Evolutionary conservation across 2,329 filamentous ascomycete genomes (phyloP), one percentile per base, ranked within the genome.

Genomic region (Alternaria conjuncta): DNA sequence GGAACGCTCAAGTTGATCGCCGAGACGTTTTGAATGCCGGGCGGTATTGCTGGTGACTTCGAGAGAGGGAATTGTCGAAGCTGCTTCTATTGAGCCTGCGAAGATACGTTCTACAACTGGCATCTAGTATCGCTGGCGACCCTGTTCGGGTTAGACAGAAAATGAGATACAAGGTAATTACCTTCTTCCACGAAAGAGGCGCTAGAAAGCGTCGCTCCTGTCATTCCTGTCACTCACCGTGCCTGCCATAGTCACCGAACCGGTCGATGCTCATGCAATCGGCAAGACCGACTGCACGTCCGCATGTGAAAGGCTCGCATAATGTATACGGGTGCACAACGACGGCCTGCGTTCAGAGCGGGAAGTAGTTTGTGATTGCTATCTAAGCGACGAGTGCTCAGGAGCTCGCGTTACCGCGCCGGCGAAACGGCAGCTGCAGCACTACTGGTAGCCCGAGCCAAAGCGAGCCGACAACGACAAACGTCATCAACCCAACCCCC

Each of bases 401-500:
- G 36, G 36, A 41, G 36, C 36, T 41, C 36, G 36, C 5, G n/a
- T 41, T 41, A 36, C 32, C 28, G 49, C 49, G 28, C 30, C 36
- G 30, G 28, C 30, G 32, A 53, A 53, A 53, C 49, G 49, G 49
- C 49, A 53, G 49, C 13, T 28, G 49, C 49, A 21, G 32, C 28
- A 36, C 49, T 51, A 46, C 49, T 51, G 21, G 44, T 23, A 21
- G 12, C 20, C 44, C 18, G 20, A 23, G 23, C 23, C 23, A 49
- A 28, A 49, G 36, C n/a, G 36, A 25, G 23, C n/a, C n/a, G 20
- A 49, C 45, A 36, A 53, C 28, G 28, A 23, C 30, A n/a, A 30
- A 56, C 54, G 18, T 30, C 53, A 55, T 32, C 41, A 55, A 45
- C 36, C 25, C 23, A 21, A 32, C 49, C 64, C 66, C 68, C 62